Base-by-base conservation (phyloP, 345 rosid species). In the Diplotaxis tenuifolia region DNA sequence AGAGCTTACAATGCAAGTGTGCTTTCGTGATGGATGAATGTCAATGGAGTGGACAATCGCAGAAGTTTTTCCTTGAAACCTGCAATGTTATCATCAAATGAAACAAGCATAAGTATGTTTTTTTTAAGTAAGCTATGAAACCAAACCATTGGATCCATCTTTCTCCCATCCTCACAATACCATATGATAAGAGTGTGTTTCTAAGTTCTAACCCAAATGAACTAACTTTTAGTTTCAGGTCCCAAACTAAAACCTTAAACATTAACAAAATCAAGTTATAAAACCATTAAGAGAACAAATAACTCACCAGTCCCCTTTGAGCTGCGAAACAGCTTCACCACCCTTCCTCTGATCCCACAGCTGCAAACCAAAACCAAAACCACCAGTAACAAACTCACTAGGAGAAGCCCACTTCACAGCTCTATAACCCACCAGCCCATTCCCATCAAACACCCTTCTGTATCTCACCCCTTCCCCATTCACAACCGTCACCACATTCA, bases 301-400 rank as follows among this genome's bases (percentile, higher is more conserved):
- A 15, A 31, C 92, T 79, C 80, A 91, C 97, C 92, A 87, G 66
- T 74, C 80, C 28, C 90, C 88, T 71, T 94, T 89, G 50, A 91
- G 88, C 84, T 84, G 91, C 2, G 90, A 85, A 21, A 85, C 97
- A 2, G 96, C 82, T 25, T 86, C 87, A 66, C 87, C 92, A 9
- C 89, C 68, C 60, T 77, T 87, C 78, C 97, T 84, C 69, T 76
- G 84, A 80, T 94, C 98, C 98, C 97, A 94, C 96, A 92, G 87
- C 25, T 86, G 95, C 29, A 94, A 70, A 62, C 95, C 88, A 69
- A 85, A 88, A 16, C 97, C 97, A 38, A 72, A 84, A 19, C 97
- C 93, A 50, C 97, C 98, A 1, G 97, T 91, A 3, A 87, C 93
- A 76, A 91, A 91, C 83, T 94, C 98, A 59, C 71, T 73, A 9